A percentile compares a stretch with the other conserved stretches of the same genome.
These are phyloP conservation scores for Annulohypoxylon bovei DNA, from an alignment of 495 filamentous ascomycete species.

Conservation along the genomic window DNA sequence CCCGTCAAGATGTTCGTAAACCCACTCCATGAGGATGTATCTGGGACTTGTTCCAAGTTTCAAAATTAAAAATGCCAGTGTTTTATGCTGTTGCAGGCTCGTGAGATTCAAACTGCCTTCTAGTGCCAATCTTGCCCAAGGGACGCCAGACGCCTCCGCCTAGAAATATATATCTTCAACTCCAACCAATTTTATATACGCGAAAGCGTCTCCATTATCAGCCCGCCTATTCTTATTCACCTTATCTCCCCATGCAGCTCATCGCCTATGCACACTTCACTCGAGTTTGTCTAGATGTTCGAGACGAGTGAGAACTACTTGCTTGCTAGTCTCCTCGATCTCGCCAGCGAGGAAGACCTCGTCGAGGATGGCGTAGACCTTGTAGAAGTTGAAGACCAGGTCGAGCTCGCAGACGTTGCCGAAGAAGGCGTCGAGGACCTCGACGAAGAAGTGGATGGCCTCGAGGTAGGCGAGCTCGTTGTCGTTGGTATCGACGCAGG, in stretches of 20 bases:
- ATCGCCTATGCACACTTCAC: constrained; percentile 47
- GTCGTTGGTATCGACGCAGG: constrained; percentile 98
- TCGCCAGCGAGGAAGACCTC: constrained; percentile 97
- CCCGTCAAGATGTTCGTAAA: neutral
- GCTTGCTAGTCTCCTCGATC: constrained; percentile 98
- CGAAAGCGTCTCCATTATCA: neutral
- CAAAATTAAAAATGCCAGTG: neutral
- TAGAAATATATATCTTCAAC: constrained; percentile 3
- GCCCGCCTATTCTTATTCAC: neutral
- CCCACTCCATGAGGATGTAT: neutral
- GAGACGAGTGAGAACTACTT: constrained; percentile 92
- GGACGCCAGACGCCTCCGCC: constrained; percentile 36
- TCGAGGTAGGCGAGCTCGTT: constrained; percentile 98
- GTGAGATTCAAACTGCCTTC: constrained; percentile 1
- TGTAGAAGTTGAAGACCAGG: constrained; percentile 91
- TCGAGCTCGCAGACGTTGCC: constrained; percentile 99
- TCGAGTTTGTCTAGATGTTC: constrained; percentile 98
- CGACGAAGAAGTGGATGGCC: constrained; percentile 99
- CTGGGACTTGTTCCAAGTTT: neutral
- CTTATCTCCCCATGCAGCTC: neutral
- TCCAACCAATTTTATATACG: constrained; percentile 2
- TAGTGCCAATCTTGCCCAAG: constrained; percentile 2
- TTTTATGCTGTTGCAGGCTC: neutral
- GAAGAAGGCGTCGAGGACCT: constrained; percentile 97
- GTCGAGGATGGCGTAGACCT: constrained; percentile 98